Base-by-base conservation (phyloP, 108 stramenopile genomes). In the Cyclotella kingstonii region DNA sequence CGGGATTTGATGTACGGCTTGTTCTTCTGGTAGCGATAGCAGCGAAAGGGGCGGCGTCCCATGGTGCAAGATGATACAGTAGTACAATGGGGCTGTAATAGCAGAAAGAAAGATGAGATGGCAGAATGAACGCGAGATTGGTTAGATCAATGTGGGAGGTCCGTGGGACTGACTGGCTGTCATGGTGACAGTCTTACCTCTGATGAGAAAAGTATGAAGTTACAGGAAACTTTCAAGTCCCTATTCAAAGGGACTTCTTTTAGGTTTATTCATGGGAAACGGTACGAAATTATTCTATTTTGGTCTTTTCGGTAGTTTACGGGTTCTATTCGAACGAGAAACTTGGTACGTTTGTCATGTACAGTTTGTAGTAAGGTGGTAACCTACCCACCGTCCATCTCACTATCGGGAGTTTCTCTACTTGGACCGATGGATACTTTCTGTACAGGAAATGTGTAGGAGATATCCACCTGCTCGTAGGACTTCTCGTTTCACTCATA, bases 11-110 rank as follows among this genome's bases (percentile, higher is more conserved):
- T 99, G 94, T 98, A 99, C 38, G 99, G 99, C 87, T 99, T 99
- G 97, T 99, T 99, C 98, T 99, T 99, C 80, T 98, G 98, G 96
- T 98, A 99, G 78, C 99, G 97, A 94, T 97, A 96, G 85, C 94
- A 95, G 76, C 94, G 91, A 80, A 90, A 78, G 29, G 94, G 94
- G 86, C 94, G 94, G 73, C 94, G 94, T 83, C 90, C 94, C 94
- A 95, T 95, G 76, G 17, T 93, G 36, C 34, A 54, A 54, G 38
- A 17, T 45, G 9, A 15, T 9, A 15, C 17, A 5, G 17, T 15
- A 15, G 5, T 9, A 17, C 9, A 34, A 18, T 54, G 23, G 31
- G 23, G 31, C 49, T 50, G 10, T 50, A 5, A 38, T 38, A 17
- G n/a, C 43, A 12, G 19, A 44, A 44, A 18, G n/a, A 12, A 18